Evolutionary conservation across 345 rosid species (phyloP), one percentile per base, ranked within the genome.

Genomic region (Cardamine chenopodiifolia): DNA sequence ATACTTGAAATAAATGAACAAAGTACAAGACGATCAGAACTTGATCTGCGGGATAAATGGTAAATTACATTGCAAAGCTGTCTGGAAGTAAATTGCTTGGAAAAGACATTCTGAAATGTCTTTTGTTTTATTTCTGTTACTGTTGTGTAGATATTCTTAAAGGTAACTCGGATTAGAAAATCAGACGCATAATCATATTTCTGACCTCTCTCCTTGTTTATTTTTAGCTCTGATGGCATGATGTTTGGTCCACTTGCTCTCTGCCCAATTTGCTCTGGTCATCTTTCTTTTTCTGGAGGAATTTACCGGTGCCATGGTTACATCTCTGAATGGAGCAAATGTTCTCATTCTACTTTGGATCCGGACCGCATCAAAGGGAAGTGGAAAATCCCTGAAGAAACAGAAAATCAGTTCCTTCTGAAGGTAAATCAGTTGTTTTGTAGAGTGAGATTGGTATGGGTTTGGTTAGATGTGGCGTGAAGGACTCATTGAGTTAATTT

Each of bases 151-250:
- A 47, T 42, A 34, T 61, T 14, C 4, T 44, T 54, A 19, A 31
- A 50, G 45, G 57, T 68, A 28, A 50, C 35, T 69, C 34, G 31
- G 71, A 47, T 56, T 70, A 56, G 15, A 62, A 26, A 45, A 5
- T 63, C 39, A 3, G 26, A 32, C 40, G 31, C 19, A 59, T 28
- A 18, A 55, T 71, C 63, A 29, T 71, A 71, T 20, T 40, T 40
- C 26, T 58, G 25, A 50, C 15, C 50, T 65, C 55, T 61, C 50
- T 49, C 20, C 35, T 44, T 69, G 34, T 66, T 79, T 60, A 49
- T 83, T 57, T 79, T 44, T 63, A 92, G 99, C 82, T 91, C 92
- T 63, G 97, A 95, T 84, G 98, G 98, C 70, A 95, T 95, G 98
- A 78, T 90, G 82, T 90, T 92, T 84, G 99, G 97, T 80, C 86